phyloP scores from a whole-genome alignment of 331 rosid species.

The Malus hybrid region DNA sequence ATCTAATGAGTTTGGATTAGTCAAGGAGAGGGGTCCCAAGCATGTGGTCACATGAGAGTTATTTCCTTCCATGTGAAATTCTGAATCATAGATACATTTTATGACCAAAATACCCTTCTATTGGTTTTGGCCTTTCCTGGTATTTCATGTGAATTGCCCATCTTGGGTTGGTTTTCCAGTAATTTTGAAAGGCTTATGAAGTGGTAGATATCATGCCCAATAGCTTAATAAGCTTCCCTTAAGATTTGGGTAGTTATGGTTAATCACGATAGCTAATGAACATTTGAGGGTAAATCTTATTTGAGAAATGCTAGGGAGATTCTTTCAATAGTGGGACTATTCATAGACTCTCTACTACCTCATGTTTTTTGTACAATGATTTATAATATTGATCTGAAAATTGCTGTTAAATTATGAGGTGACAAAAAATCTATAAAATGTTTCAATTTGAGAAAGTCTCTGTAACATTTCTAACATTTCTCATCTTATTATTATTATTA shows the following conservation, averaged over 20 bases:
- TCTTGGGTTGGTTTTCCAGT: constrained; percentile 34
- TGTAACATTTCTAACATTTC: too few relatives aligned
- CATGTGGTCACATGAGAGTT: constrained; percentile 44
- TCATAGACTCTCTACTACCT: too few relatives aligned
- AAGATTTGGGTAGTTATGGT: constrained; percentile 64
- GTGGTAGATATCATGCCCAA: constrained; percentile 39
- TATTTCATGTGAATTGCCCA: constrained; percentile 16
- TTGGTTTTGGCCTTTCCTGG: constrained; percentile 26
- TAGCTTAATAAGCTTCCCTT: constrained; percentile 48
- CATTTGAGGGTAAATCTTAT: constrained; percentile 19
- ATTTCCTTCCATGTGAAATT: constrained; percentile 57
- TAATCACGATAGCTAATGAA: constrained; percentile 72
- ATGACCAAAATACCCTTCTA: constrained; percentile 46
- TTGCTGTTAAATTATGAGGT: accelerated
- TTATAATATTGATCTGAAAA: too few relatives aligned
- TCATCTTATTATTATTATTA: constrained; percentile 22
- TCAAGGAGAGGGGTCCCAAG: constrained; percentile 52
- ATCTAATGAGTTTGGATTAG: constrained; percentile 23
- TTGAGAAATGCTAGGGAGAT: too few relatives aligned
- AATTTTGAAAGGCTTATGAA: constrained; percentile 19
- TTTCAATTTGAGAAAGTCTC: too few relatives aligned
- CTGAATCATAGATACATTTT: constrained; percentile 37
- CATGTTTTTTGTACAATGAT: too few relatives aligned
- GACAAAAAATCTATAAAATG: too few relatives aligned
- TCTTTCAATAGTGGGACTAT: too few relatives aligned